Evolutionary conservation across 371 early-diverging fungal species (phyloP), one percentile per base, ranked within the genome.

Genomic region (Encephalitozoon romaleae): DNA sequence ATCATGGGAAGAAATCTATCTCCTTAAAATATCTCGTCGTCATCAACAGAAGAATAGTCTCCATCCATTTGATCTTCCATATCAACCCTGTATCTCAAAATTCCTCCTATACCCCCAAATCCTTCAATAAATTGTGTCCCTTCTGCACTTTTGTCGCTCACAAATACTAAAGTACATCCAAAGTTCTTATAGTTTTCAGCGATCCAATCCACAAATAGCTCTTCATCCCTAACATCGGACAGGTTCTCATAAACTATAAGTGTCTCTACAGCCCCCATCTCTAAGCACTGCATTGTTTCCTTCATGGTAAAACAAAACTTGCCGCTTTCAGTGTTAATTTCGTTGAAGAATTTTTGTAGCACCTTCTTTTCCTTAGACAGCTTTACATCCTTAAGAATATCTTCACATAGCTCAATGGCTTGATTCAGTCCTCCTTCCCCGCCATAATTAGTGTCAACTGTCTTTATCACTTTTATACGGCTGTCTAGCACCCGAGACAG

Each of bases 351-450:
- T 79, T 88, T 87, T 75, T 90, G 88, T 74, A 99, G 90, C 68
- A 96, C 87, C 82, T 94, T 93, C 89, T 96, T 95, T 87, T 98
- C 99, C 87, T 94, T 94, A 54, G 94, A 90, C 76, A 95, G 93
- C 87, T 96, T 97, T 79, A 96, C 94, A 81, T 95, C 94, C 78
- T 90, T 88, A 23, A 98, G 88, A 21, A 91, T 88, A 82, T 96
- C 97, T 66, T 90, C 90, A 66, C 91, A 89, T 67, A 98, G 87
- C 74, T 94, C 94, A 78, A 98, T 97, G 38, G 99, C 99, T 86
- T 95, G 92, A 83, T 97, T 95, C 86, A 98, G 93, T 6, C 99
- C 99, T 86, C 95, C 95, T 81, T 96, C 95, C 65, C 96, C 98
- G 80, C 99, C 98, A 82, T 98, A 98, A 45, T 93, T 92, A 6